Evolutionary conservation across 805 yeast genomes (phyloP), one percentile per base, ranked within the genome.

Genomic region (Ogataea parapolymorpha): DNA sequence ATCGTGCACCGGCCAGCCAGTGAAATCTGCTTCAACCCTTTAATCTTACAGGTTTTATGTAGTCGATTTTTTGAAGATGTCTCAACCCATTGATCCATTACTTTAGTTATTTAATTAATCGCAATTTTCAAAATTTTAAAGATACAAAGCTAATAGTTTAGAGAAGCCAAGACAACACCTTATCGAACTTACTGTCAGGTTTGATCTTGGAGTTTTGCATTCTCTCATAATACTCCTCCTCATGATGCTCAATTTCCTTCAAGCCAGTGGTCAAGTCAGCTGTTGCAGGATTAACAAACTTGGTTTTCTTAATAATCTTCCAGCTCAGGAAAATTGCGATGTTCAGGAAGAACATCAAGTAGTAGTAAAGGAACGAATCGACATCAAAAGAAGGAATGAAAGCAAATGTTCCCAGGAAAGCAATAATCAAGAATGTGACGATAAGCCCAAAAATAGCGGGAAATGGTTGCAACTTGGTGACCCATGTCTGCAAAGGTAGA

Each of bases 11-110:
- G 62, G 0, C 80, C 81, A 11, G 65, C 63, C 15, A 79, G 67
- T 23, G 66, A 54, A 12, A 79, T 74, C 17, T 60, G 57, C 7
- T 66, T 58, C 0, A 77, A 58, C 2, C 75, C 76, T 2, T 53
- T 54, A 32, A 78, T 67, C n/a, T 41, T 32, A 2, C 81, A 74
- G 2, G 53, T 44, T 37, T 61, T 63, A 32, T 77, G 70, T 24
- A 79, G 72, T 27, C 77, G 59, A 50, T 74, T 77, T 1, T 80
- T 79, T 3, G 74, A 65, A 3, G 66, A 51, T 0, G 83, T 77
- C 44, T 75, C 79, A 4, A 73, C 60, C 74, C 74, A 74, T 10
- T 46, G 39, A 20, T 40, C 39, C 44, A 41, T 31, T 16, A 27
- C 9, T 24, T 24, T 20, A 26, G 32, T 15, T 7, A 13, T 29